Conservation (phyloP, 495 filamentous ascomycete species). For the Schizothecium vesticola region DNA sequence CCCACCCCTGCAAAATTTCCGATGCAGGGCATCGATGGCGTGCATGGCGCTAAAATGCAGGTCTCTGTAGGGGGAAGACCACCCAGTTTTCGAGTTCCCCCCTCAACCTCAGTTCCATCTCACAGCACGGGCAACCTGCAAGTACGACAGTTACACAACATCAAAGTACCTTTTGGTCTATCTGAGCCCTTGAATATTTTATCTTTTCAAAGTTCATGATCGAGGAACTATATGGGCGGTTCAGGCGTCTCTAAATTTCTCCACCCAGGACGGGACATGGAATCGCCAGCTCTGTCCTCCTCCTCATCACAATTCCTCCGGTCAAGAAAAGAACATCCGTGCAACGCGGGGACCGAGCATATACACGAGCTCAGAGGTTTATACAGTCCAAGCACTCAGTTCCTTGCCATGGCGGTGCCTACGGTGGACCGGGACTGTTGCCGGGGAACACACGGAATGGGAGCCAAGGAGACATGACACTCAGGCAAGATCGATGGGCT, state of each 20-base stretch:
- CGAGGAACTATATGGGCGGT: background rate
- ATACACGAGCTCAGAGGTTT: background rate
- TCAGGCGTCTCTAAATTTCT: background rate
- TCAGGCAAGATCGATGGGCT: background rate
- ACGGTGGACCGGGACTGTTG: background rate
- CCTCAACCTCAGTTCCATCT: background rate
- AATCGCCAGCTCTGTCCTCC: background rate
- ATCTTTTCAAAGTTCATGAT: background rate
- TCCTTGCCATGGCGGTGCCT: background rate
- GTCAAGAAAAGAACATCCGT: background rate
- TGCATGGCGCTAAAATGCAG: constrained; percentile 9
- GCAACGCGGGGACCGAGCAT: background rate
- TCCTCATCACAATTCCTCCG: background rate
- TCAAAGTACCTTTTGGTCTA: background rate
- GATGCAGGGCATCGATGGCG: constrained; percentile 4
- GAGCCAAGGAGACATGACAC: background rate
- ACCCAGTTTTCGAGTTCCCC: background rate
- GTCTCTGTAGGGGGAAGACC: background rate
- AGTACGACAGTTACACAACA: background rate
- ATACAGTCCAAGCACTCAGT: background rate
- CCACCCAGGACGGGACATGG: too few species aligned
- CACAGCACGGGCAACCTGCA: background rate
- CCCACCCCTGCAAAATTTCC: background rate
- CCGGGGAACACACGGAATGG: background rate
- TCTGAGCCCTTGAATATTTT: background rate